Conservation (phyloP, 2,329 filamentous ascomycete species). For the Trichoderma pleuroti region DNA sequence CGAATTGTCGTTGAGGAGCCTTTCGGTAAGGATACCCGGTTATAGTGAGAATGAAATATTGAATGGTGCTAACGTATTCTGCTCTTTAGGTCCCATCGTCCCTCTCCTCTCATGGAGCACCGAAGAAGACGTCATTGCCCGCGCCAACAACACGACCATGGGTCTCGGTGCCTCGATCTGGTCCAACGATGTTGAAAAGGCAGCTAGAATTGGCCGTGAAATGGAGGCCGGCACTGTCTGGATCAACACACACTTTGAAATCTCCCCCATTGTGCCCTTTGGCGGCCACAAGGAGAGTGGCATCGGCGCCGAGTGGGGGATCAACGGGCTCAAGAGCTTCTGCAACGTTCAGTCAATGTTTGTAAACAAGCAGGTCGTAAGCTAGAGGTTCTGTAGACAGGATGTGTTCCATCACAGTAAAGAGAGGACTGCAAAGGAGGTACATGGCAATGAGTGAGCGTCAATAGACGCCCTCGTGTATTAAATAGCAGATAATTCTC, state of each 20-base stretch:
- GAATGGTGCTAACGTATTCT: background rate
- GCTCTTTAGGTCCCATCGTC: constrained; percentile 28
- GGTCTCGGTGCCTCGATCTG: constrained; percentile 57
- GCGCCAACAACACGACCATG: constrained; percentile 47
- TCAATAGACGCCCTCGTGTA: background rate
- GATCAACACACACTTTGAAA: constrained; percentile 45
- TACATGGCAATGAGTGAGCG: background rate
- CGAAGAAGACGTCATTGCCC: constrained; percentile 33
- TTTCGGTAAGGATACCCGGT: constrained; percentile 26
- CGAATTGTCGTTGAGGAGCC: constrained; percentile 35
- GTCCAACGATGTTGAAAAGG: constrained; percentile 48
- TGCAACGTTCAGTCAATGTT: constrained; percentile 6
- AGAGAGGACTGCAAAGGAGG: background rate
- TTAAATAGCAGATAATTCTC: background rate
- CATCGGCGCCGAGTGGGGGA: constrained; percentile 41
- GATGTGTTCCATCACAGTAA: background rate
- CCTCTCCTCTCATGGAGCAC: constrained; percentile 30
- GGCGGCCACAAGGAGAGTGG: constrained; percentile 64
- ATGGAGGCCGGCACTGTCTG: constrained; percentile 53
- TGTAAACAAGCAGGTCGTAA: background rate
- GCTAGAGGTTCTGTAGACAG: background rate
- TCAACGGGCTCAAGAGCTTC: constrained; percentile 10
- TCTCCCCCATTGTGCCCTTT: constrained; percentile 60
- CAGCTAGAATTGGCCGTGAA: constrained; percentile 43
- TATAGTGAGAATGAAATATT: too few species aligned